Percentiles rank a stretch among this genome's conserved stretches.
phyloP scores from a whole-genome alignment of 768 basidiomycete species.

The Termitomyces sp. region DNA sequence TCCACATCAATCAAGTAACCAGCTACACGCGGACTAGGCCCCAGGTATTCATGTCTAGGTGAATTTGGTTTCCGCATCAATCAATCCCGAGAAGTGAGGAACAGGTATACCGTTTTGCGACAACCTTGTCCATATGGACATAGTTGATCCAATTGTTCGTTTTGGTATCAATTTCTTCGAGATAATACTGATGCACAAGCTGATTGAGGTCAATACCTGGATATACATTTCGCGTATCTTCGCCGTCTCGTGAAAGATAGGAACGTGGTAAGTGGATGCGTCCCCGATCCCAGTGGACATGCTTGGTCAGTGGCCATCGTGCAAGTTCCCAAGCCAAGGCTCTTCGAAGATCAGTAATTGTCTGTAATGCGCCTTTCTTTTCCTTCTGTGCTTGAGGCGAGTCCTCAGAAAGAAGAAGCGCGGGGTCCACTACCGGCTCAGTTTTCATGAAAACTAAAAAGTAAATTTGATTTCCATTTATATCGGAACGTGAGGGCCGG shows the following conservation, averaged over 20 bases:
- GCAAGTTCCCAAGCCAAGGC: conserved; percentile 34
- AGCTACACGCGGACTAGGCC: conserved; percentile 37
- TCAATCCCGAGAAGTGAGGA: background rate
- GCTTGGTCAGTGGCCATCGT: conserved; percentile 33
- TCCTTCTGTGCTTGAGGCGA: conserved; percentile 16
- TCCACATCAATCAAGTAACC: conserved; percentile 30
- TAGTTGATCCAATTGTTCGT: conserved; percentile 21
- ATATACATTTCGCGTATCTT: conserved; percentile 24
- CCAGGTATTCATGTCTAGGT: conserved; percentile 36
- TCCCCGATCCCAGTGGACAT: conserved; percentile 20
- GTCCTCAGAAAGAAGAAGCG: conserved; percentile 12
- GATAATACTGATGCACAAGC: conserved; percentile 24
- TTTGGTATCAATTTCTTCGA: conserved; percentile 15
- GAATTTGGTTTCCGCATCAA: background rate
- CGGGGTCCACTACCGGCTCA: conserved; percentile 10
- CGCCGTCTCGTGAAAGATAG: conserved; percentile 29
- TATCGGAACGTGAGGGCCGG: background rate
- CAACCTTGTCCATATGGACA: conserved; percentile 27
- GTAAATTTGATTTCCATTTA: background rate
- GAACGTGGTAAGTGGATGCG: conserved; percentile 34
- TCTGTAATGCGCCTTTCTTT: conserved; percentile 22
- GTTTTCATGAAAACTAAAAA: conserved; percentile 4
- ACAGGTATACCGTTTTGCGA: conserved; percentile 22
- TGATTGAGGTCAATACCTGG: conserved; percentile 32
- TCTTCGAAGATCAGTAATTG: conserved; percentile 22